Evolutionary conservation across 352 stramenopile genomes (phyloP), one percentile per base, ranked within the genome.

Genomic region (Phytophthora quininea): DNA sequence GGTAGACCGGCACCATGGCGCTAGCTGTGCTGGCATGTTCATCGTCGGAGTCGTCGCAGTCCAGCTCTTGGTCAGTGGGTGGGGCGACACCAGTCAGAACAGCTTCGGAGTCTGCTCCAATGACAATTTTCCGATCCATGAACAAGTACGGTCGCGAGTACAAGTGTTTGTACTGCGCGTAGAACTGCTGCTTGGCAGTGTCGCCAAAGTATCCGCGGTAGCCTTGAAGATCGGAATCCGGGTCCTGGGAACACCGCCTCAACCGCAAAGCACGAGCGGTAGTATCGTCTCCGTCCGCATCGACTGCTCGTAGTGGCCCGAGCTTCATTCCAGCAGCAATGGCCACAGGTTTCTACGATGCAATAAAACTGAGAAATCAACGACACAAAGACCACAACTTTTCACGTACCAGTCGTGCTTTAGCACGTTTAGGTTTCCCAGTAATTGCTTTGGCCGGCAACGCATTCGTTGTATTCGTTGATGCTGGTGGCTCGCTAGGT

Each of bases 121-220:
- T 24, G 31, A 54, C 45, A 27, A 19, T 42, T 51, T 71, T 74
- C 31, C 56, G 62, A 31, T 74, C 76, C 19, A 89, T 72, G 37
- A 90, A 92, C 27, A 92, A 55, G 60, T 90, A 91, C 19, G 82
- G 82, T n/a, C 83, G 78, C 0, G 76, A 82, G 50, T 88, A 79
- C 38, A 94, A 32, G 35, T 88, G 71, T 1, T 69, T 75, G 65
- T 94, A 94, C 58, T 82, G 72, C 5, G 69, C 68, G 57, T 84
- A 94, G 61, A 94, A 94, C 11, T 73, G 54, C 8, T 72, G 52
- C 46, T 84, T 86, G 15, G 86, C 84, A 1, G 54, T 66, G 0
- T 74, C 74, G 27, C 86, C 86, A 53, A 94, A 91, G 69, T 94
- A 94, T 19, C 66, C 62, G 24, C 84, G 75, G 19, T 69, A 82